These are phyloP conservation scores for Microdochium bolleyi DNA, from an alignment of 2,329 filamentous ascomycete genomes.

Conservation along the genomic window DNA sequence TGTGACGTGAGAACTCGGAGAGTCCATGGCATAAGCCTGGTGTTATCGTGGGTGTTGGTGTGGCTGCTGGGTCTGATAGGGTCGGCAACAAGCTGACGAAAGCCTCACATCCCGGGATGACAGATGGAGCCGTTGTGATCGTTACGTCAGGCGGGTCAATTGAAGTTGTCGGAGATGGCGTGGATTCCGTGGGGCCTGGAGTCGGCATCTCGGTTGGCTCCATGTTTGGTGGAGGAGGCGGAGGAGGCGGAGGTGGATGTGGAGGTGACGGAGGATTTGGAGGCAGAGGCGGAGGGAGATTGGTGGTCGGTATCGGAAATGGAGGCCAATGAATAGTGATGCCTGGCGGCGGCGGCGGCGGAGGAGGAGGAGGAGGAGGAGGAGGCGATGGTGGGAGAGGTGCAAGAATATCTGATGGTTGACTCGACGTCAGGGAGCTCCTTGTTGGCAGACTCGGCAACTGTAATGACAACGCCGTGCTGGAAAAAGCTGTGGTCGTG, in stretches of 20 bases:
- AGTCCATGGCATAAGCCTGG: neutral
- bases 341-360: neutral
- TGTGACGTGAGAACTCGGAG: neutral
- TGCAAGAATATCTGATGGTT: neutral
- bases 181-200: no score
- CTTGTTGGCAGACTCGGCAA: neutral
- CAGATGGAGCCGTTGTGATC: neutral
- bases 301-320: no score
- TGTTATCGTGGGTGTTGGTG: neutral
- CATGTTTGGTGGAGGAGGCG: neutral
- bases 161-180: neutral
- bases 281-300: neutral
- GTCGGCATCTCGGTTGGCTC: neutral
- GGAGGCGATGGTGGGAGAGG: neutral
- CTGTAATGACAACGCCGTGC: neutral
- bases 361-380: neutral
- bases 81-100: neutral
- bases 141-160: neutral
- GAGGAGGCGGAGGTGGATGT: neutral
- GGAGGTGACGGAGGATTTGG: neutral
- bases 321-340: neutral
- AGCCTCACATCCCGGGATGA: neutral
- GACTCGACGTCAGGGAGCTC: neutral
- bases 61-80: neutral
- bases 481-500: neutral